Evolutionary conservation across 2,329 filamentous ascomycete species (phyloP).

Genomic region (Talaromyces pinophilus): DNA sequence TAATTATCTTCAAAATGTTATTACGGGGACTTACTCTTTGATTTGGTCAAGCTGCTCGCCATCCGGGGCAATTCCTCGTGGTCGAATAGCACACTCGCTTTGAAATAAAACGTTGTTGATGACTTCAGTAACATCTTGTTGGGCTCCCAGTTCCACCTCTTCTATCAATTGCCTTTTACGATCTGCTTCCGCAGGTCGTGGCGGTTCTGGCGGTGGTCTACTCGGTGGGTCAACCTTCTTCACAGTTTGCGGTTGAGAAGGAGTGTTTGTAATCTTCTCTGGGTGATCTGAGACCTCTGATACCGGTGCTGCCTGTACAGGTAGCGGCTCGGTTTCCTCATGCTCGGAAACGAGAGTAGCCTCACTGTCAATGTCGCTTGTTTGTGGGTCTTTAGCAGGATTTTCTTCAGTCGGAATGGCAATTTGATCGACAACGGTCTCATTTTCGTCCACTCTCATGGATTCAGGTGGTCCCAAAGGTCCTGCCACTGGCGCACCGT

Average conservation of each 20-base stretch:
- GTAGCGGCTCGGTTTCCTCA: slow-evolving; percentile 42
- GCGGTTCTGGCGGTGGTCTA: slow-evolving; percentile 61
- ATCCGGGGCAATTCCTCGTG: slow-evolving; percentile 64
- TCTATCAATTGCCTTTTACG: slow-evolving; percentile 44
- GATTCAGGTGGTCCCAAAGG: slow-evolving; percentile 45
- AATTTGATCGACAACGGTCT: slow-evolving; percentile 19
- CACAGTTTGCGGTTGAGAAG: slow-evolving; percentile 24
- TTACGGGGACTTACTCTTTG: slow-evolving; percentile 56
- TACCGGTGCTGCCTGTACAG: not conserved
- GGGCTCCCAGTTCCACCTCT: slow-evolving; percentile 63
- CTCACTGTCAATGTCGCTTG: slow-evolving; percentile 36
- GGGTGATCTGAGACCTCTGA: not conserved
- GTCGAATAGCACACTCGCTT: slow-evolving; percentile 81
- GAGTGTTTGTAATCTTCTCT: slow-evolving; percentile 16
- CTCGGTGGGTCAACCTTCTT: slow-evolving; percentile 39
- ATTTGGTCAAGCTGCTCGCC: slow-evolving; percentile 81
- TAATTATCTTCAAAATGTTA: not conserved
- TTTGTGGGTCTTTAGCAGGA: slow-evolving; percentile 30
- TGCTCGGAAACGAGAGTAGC: slow-evolving; percentile 43
- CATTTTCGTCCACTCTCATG: slow-evolving; percentile 24
- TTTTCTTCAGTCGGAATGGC: slow-evolving; percentile 26
- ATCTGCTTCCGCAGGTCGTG: slow-evolving; percentile 47
- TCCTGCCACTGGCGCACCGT: slow-evolving; percentile 49
- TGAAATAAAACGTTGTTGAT: slow-evolving; percentile 90
- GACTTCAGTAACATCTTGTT: slow-evolving; percentile 95